Percentiles rank a stretch among this genome's conserved stretches.
Conservation (phyloP, 2,329 filamentous ascomycete genomes). For the Sclerotinia subarctica region DNA sequence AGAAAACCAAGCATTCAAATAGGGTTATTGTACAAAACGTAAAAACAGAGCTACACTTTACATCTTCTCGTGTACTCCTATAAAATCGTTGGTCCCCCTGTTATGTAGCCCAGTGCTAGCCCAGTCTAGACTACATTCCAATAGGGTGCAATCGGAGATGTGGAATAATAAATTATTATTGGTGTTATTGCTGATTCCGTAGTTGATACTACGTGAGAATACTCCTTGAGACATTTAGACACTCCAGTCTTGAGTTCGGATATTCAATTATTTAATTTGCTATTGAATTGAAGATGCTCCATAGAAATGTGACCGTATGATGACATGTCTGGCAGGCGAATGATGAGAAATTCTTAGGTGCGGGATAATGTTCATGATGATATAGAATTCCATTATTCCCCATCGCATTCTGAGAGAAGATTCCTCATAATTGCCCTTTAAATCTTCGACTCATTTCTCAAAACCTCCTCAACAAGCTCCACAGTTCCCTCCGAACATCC, state of each 20-base stretch:
- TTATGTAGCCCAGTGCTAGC: background rate
- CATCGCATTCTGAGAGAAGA: background rate
- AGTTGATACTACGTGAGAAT: background rate
- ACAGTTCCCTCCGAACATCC: constrained; percentile 67
- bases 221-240: background rate
- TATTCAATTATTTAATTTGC: background rate
- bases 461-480: constrained; percentile 58
- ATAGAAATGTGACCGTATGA: no score
- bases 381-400: background rate
- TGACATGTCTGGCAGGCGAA: background rate
- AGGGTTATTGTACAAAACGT: no score
- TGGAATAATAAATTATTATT: background rate
- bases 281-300: background rate
- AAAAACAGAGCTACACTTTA: background rate
- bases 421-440: constrained; percentile 10
- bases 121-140: no score
- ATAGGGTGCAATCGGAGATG: background rate
- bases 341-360: background rate
- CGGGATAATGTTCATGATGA: background rate
- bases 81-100: fast-evolving
- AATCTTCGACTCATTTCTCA: constrained; percentile 28
- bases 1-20: background rate
- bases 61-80: background rate
- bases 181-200: no score
- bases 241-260: background rate